Evolutionary conservation across 2,329 filamentous ascomycete species (phyloP).

Genomic region (Talaromyces sp.): DNA sequence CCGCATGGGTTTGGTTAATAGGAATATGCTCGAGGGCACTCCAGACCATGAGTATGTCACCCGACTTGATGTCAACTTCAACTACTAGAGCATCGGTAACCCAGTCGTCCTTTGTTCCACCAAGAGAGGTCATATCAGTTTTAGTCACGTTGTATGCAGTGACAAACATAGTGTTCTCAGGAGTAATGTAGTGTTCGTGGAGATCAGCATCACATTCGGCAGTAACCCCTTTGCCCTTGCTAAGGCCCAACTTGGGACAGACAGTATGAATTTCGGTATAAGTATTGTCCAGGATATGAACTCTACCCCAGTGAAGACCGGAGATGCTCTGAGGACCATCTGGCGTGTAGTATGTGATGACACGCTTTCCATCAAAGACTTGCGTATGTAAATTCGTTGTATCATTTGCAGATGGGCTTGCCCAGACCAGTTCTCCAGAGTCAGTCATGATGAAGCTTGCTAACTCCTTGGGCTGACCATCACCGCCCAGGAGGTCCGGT

Average conservation of each 20-base stretch:
- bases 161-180: constrained; percentile 39
- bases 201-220: constrained; percentile 27
- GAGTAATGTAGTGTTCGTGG: constrained; percentile 44
- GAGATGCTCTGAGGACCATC: neutral
- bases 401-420: neutral
- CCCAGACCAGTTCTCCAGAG: neutral
- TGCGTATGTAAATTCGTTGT: neutral
- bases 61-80: constrained; percentile 42
- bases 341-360: neutral
- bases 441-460: neutral
- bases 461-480: neutral
- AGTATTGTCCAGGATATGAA: neutral
- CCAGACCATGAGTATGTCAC: constrained; percentile 42
- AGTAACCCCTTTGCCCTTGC: neutral
- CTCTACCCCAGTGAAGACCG: neutral
- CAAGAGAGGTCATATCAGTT: constrained; percentile 34
- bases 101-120: constrained; percentile 33
- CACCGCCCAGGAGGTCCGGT: neutral
- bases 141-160: constrained; percentile 36
- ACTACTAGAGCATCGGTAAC: constrained; percentile 39
- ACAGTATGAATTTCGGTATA: neutral
- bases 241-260: neutral
- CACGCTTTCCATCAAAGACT: neutral
- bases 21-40: constrained; percentile 39
- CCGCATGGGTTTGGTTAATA: constrained; percentile 20